phyloP scores from a whole-genome alignment of 1,284 basidiomycete species.

The Melanopsichium pennsylvanicum region DNA sequence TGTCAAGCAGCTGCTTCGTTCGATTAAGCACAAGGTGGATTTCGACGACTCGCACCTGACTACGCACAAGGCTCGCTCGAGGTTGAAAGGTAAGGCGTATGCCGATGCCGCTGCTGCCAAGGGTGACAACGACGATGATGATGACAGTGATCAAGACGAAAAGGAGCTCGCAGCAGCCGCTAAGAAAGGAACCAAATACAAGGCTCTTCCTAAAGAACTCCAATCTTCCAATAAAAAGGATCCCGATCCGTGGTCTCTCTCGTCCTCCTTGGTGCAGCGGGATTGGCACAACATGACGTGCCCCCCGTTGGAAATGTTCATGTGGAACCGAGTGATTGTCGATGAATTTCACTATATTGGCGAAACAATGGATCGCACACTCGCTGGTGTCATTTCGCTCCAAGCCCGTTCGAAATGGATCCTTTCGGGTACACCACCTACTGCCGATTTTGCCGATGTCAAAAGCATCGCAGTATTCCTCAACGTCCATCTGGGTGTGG shows the following conservation, averaged over 20 bases:
- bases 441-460: slow-evolving; percentile 86
- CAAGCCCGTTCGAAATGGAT: slow-evolving; percentile 87
- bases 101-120: slow-evolving; percentile 39
- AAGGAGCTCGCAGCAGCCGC: slow-evolving; percentile 65
- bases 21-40: slow-evolving; percentile 30
- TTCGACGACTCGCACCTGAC: slow-evolving; percentile 49
- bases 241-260: slow-evolving; percentile 74
- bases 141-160: slow-evolving; percentile 68
- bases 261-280: slow-evolving; percentile 72
- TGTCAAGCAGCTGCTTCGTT: slow-evolving; percentile 16
- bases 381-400: slow-evolving; percentile 79
- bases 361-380: slow-evolving; percentile 72
- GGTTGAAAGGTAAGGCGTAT: slow-evolving; percentile 49
- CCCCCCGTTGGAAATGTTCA: slow-evolving; percentile 87
- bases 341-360: slow-evolving; percentile 95
- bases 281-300: slow-evolving; percentile 82
- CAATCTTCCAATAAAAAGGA: slow-evolving; percentile 31
- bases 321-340: slow-evolving; percentile 78
- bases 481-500: slow-evolving; percentile 66
- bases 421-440: slow-evolving; percentile 92
- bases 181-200: slow-evolving; percentile 24
- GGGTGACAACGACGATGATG: slow-evolving; percentile 69
- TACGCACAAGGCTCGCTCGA: slow-evolving; percentile 39
- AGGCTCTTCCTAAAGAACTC: slow-evolving; percentile 62
- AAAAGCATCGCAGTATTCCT: slow-evolving; percentile 72